Conservation (phyloP, 192 early-diverging fungal genomes). For the Podila minutissima region DNA sequence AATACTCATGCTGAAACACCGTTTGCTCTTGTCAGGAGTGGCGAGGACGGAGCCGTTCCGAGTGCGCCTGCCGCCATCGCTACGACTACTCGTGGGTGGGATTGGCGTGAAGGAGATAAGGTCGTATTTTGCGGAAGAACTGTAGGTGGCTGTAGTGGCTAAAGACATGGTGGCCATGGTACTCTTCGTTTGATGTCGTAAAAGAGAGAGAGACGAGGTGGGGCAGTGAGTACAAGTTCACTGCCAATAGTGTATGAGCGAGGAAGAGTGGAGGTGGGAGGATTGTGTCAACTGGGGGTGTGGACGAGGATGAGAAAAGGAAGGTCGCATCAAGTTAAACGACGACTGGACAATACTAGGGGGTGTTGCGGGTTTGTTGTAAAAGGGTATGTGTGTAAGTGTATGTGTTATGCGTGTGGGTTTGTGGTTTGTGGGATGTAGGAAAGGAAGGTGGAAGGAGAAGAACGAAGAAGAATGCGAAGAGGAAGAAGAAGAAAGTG, state of each 20-base stretch:
- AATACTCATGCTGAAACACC: neutral
- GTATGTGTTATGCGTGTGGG: neutral
- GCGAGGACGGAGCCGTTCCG: neutral
- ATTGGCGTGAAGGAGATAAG: neutral
- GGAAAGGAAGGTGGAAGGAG: neutral
- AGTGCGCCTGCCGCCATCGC: neutral
- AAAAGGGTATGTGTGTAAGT: neutral
- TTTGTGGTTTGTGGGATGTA: neutral
- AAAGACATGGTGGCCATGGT: conserved; percentile 19
- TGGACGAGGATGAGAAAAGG: conserved; percentile 20
- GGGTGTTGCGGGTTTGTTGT: neutral
- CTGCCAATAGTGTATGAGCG: conserved; percentile 47
- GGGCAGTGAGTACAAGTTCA: conserved; percentile 10
- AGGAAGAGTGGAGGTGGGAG: conserved; percentile 21
- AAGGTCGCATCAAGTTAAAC: conserved; percentile 44
- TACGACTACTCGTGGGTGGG: neutral
- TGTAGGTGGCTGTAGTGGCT: neutral
- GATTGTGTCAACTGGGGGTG: conserved; percentile 1
- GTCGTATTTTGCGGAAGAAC: neutral
- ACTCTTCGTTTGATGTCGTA: neutral
- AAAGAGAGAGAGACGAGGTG: neutral
- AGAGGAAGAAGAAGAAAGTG: neutral
- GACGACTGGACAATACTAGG: neutral
- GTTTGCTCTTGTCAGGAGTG: neutral
- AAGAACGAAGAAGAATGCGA: neutral